Conservation (phyloP, 78 protist species). For the Pelomyxa schiedti region DNA sequence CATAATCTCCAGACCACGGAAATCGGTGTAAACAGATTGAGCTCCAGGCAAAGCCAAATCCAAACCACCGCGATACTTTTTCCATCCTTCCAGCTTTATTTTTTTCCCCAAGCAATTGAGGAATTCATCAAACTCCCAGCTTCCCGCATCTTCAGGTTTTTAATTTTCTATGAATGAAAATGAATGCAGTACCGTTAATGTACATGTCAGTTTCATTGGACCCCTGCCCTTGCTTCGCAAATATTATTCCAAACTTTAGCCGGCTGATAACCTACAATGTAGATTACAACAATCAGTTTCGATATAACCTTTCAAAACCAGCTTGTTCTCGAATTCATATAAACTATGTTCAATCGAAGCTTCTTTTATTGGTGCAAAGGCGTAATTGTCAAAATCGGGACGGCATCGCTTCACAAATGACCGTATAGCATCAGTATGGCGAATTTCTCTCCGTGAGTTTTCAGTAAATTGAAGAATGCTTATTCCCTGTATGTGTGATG, state of each 20-base stretch:
- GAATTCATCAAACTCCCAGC: conserved; percentile 20
- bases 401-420: no score
- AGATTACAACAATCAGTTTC: no score
- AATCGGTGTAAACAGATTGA: conserved; percentile 16
- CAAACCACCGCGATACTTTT: conserved; percentile 51
- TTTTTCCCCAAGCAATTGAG: conserved; percentile 27
- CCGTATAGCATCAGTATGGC: not conserved
- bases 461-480: not conserved
- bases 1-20: conserved; percentile 53
- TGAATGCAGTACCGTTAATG: conserved; percentile 11
- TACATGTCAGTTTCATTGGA: conserved; percentile 27
- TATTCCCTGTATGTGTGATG: not conserved
- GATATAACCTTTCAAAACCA: no score
- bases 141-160: not conserved
- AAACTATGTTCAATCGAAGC: not conserved
- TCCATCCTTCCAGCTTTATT: conserved; percentile 40
- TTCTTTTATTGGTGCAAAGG: not conserved
- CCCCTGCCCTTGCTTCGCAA: conserved; percentile 27
- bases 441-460: not conserved
- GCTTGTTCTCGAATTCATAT: not conserved
- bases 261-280: not conserved
- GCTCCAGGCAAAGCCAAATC: conserved; percentile 46
- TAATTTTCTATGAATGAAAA: not conserved
- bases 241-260: conserved; percentile 62
- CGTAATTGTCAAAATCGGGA: no score